Evolutionary conservation across 139 green algal genomes (phyloP).

Genomic region (Ulvella scutata): DNA sequence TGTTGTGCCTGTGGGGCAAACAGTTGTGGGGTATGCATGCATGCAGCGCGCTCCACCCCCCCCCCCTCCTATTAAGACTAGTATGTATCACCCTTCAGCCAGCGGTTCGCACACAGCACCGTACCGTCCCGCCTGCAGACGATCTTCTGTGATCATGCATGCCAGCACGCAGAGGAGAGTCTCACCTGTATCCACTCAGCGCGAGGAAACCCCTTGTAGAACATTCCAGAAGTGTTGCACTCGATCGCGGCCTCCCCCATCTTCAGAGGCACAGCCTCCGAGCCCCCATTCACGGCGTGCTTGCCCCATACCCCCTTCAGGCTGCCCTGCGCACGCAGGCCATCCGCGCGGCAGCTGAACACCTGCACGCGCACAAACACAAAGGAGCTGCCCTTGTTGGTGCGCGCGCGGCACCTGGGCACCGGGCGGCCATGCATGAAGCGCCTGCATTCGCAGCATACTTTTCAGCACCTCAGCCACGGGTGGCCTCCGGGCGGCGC

Average conservation of each 20-base stretch:
- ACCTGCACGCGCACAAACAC: conserved; percentile 7
- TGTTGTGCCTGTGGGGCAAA: no score
- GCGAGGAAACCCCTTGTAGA: conserved; percentile 10
- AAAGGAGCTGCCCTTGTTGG: conserved; percentile 3
- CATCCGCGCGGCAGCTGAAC: conserved; percentile 10
- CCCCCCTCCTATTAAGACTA: not conserved
- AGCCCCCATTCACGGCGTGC: not conserved
- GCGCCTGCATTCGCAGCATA: not conserved
- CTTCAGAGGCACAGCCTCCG: not conserved
- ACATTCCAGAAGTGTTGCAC: conserved; percentile 12
- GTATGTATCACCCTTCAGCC: not conserved
- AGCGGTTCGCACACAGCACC: not conserved
- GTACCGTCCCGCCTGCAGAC: no score
- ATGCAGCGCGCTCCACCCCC: not conserved
- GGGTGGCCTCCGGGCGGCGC: no score
- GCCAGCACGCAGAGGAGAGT: not conserved
- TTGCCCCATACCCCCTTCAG: not conserved
- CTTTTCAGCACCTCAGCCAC: no score
- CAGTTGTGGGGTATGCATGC: not conserved
- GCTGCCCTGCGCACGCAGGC: not conserved
- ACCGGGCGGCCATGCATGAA: not conserved
- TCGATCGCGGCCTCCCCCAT: conserved; percentile 12
- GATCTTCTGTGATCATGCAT: no score
- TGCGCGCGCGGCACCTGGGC: not conserved
- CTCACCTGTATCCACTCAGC: not conserved